Base-by-base conservation (phyloP, 1,284 basidiomycete species). In the Pascua guehoae region DNA sequence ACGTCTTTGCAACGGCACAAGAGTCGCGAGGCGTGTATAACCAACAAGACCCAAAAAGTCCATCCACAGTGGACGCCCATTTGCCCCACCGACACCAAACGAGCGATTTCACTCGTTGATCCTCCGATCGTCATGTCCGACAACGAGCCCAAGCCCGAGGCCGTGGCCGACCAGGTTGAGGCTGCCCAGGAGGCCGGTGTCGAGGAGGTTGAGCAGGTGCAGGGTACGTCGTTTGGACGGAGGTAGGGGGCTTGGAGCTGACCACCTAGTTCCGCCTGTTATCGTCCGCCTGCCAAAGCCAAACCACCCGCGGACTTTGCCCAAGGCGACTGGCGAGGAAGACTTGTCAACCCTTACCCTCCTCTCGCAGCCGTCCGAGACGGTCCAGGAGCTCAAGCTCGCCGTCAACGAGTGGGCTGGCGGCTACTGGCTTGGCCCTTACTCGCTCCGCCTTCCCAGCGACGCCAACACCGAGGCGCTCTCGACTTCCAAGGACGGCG, bases 341-440 rank as follows among this genome's bases (percentile, higher is more conserved):
- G 49, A 64, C 16, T 70, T 62, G 49, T 60, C 69, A 38, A 63
- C 63, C 18, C 62, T 76, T 41, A 68, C 64, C 40, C 66, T 78
- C 53, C 63, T 69, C 41, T 71, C 76, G 38, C 71, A 75, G 50
- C 63, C 73, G 2, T 62, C 65, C 43, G 77, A 78, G 63, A 74
- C 75, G 0, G 66, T 78, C 16, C 76, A 79, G 58, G 77, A 79
- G 60, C 68, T 79, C 61, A 75, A 76, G 60, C 62, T 76, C 16
- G 68, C 71, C 38, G 66, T 79, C 41, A 71, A 70, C 60, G 77
- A 79, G 50, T 78, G 73, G 71, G 65, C 72, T 10, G 74, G 73
- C 32, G 76, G 76, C 8, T 79, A 79, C 63, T 79, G 76, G 76
- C 69, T 79, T 24, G 77, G 77, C 15, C 77, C 76, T 0, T 78